Conservation (phyloP, 306 rosid species). For the Trifolium fragiferum region DNA sequence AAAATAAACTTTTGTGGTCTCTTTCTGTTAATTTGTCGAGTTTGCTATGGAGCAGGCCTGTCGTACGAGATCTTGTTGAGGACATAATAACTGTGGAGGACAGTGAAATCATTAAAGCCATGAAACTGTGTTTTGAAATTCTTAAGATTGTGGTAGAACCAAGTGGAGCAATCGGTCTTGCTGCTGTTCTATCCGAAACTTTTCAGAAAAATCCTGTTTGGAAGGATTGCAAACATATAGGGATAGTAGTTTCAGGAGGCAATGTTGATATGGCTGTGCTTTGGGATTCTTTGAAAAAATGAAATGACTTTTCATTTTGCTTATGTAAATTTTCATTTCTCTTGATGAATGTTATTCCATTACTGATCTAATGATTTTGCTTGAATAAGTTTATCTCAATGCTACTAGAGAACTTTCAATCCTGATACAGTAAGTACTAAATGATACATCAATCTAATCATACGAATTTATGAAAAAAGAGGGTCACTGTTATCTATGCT, state of each 20-base stretch:
- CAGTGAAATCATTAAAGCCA: conserved; percentile 75
- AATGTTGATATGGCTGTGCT: conserved; percentile 75
- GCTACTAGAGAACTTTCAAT: conserved; percentile 17
- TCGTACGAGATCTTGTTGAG: conserved; percentile 84
- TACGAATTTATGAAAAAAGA: background rate
- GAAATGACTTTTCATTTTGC: conserved; percentile 36
- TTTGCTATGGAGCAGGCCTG: conserved; percentile 65
- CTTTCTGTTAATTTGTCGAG: conserved; percentile 14
- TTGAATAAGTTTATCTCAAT: conserved; percentile 15
- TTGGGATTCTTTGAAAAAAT: conserved; percentile 68
- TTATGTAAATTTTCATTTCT: conserved; percentile 29
- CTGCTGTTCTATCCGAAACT: conserved; percentile 78
- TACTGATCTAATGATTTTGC: conserved; percentile 13
- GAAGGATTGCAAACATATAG: conserved; percentile 73
- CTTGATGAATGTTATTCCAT: conserved; percentile 9
- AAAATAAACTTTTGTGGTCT: conserved; percentile 14
- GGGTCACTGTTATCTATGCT: background rate
- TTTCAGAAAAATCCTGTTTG: conserved; percentile 72
- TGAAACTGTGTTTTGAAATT: conserved; percentile 78
- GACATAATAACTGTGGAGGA: conserved; percentile 78
- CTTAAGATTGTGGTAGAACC: conserved; percentile 87
- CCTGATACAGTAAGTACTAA: background rate
- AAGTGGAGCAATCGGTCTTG: conserved; percentile 96
- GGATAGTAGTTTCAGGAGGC: conserved; percentile 88
- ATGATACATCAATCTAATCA: background rate